Percentiles rank a stretch among this genome's conserved stretches.
These are phyloP conservation scores for Suillus bovinus DNA, from an alignment of 768 basidiomycete genomes.

Conservation along the genomic window DNA sequence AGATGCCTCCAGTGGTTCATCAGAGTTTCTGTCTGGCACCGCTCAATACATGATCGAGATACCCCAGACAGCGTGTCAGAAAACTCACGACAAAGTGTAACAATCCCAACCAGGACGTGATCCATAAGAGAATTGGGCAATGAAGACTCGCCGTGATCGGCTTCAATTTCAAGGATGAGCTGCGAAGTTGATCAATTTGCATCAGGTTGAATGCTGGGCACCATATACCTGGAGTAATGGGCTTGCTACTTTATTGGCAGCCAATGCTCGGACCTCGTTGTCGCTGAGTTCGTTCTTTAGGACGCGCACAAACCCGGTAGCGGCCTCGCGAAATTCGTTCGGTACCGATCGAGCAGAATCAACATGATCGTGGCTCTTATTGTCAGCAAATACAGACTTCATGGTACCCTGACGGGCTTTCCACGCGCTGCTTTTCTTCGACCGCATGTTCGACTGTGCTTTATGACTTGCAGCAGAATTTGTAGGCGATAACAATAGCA, in stretches of 20 bases:
- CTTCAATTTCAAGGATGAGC: slow-evolving; percentile 85
- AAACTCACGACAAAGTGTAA: slow-evolving; percentile 61
- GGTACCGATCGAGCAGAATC: slow-evolving; percentile 36
- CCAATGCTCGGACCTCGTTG: slow-evolving; percentile 78
- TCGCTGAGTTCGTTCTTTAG: slow-evolving; percentile 55
- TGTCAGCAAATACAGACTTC: slow-evolving; percentile 70
- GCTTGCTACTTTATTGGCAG: slow-evolving; percentile 74
- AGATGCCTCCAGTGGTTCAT: slow-evolving; percentile 48
- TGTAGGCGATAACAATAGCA: slow-evolving; percentile 73
- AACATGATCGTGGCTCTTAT: slow-evolving; percentile 38
- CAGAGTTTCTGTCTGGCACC: slow-evolving; percentile 40
- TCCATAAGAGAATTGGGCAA: slow-evolving; percentile 78
- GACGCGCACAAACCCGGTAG: slow-evolving; percentile 46
- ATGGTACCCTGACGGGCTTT: slow-evolving; percentile 79
- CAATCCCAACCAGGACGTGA: slow-evolving; percentile 70
- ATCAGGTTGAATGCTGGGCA: slow-evolving; percentile 11
- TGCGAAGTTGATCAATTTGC: slow-evolving; percentile 32
- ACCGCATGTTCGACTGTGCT: slow-evolving; percentile 54
- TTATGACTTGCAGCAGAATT: slow-evolving; percentile 42
- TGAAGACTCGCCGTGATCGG: slow-evolving; percentile 58
- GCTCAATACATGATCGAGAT: slow-evolving; percentile 7
- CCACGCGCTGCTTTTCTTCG: slow-evolving; percentile 83
- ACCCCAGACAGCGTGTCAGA: not conserved
- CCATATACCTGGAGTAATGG: slow-evolving; percentile 67
- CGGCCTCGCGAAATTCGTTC: slow-evolving; percentile 47